Conservation (phyloP, 306 rosid species). For the Biancaea sappan region DNA sequence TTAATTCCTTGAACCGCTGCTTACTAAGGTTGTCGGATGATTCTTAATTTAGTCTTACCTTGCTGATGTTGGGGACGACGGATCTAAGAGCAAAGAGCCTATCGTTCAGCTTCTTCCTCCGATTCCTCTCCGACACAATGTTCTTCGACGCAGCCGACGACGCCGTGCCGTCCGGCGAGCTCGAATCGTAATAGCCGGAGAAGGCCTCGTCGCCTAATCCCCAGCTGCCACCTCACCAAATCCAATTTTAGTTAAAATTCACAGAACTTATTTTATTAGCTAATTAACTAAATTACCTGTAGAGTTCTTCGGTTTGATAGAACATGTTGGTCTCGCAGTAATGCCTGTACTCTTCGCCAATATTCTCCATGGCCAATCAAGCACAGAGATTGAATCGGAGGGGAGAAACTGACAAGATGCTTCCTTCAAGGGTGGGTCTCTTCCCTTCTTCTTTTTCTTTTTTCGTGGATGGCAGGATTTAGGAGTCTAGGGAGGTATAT, state of each 20-base stretch:
- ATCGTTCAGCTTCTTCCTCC: slow-evolving; percentile 93
- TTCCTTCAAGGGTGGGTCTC: slow-evolving; percentile 3
- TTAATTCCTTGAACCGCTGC: too few species aligned
- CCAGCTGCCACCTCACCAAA: slow-evolving; percentile 54
- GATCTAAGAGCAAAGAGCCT: slow-evolving; percentile 92
- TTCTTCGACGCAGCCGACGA: slow-evolving; percentile 87
- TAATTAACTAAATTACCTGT: slow-evolving; percentile 48
- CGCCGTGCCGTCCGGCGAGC: slow-evolving; percentile 92
- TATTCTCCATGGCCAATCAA: slow-evolving; percentile 56
- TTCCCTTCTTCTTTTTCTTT: neutral
- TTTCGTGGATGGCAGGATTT: neutral
- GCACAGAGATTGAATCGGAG: neutral
- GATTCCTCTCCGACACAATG: slow-evolving; percentile 83
- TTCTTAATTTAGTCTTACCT: slow-evolving; percentile 46
- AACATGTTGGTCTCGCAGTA: slow-evolving; percentile 80
- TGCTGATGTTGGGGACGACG: slow-evolving; percentile 93
- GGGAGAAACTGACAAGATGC: neutral
- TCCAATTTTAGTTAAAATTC: too few species aligned
- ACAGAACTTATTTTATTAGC: too few species aligned
- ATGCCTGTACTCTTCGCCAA: slow-evolving; percentile 62
- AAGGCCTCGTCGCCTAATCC: slow-evolving; percentile 77
- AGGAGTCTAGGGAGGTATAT: neutral
- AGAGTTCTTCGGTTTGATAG: slow-evolving; percentile 71
- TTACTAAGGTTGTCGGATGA: neutral
- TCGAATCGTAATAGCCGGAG: slow-evolving; percentile 77